Evolutionary conservation across 768 basidiomycete species (phyloP).

Genomic region (Candolleomyces efflorescens): DNA sequence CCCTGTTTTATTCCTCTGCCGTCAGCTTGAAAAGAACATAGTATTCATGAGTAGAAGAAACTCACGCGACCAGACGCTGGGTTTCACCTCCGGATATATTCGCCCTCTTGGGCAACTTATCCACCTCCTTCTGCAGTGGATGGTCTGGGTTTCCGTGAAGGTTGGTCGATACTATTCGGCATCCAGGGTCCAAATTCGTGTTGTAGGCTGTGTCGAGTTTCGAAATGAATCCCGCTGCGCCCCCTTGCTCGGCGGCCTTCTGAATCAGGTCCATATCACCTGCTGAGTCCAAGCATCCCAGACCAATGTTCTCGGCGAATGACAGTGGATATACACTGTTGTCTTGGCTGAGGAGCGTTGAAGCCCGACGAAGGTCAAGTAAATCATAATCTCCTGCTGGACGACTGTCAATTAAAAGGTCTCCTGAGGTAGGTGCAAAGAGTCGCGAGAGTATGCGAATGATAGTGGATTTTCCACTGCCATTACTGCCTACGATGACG

Average conservation of each 20-base stretch:
- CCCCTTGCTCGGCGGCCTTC: conserved; percentile 33
- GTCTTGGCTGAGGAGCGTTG: conserved; percentile 47
- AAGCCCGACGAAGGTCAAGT: conserved; percentile 38
- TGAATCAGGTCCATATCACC: conserved; percentile 19
- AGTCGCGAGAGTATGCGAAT: conserved; percentile 47
- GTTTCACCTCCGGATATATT: conserved; percentile 42
- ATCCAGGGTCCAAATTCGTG: conserved; percentile 32
- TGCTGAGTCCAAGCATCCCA: conserved; percentile 22
- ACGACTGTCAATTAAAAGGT: conserved; percentile 39
- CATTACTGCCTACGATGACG: conserved; percentile 54
- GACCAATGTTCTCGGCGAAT: conserved; percentile 35
- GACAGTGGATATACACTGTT: conserved; percentile 45
- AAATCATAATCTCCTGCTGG: conserved; percentile 33
- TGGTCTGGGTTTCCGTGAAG: conserved; percentile 25
- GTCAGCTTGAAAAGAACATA: not conserved
- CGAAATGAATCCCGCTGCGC: conserved; percentile 35
- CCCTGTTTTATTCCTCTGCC: conserved; percentile 19
- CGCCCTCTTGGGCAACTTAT: conserved; percentile 21
- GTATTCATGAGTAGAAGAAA: conserved; percentile 8
- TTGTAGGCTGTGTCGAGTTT: conserved; percentile 35
- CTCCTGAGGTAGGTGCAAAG: conserved; percentile 41
- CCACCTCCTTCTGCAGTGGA: conserved; percentile 21
- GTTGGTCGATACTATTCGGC: conserved; percentile 4
- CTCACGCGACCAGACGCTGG: conserved; percentile 47
- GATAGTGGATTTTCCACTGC: conserved; percentile 53